Base-by-base conservation (phyloP, 176 grass and related monocot species). In the Tillandsia fasciculata region DNA sequence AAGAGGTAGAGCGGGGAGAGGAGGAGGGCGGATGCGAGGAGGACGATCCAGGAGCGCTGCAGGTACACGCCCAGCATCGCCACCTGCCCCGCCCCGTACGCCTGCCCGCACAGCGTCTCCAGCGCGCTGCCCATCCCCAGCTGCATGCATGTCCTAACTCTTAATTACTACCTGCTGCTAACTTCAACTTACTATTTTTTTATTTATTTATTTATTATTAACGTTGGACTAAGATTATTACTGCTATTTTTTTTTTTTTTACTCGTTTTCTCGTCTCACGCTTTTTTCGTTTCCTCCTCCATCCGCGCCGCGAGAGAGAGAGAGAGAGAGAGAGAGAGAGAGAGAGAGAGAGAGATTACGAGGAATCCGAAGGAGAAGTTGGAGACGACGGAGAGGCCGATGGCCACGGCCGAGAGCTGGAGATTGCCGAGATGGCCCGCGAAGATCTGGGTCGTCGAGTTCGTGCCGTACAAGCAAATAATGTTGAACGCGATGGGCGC, bases 281-380 rank as follows among this genome's bases (percentile, higher is more conserved):
- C 24, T 24, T 24, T 24, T 24, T 24, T 24, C 24, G 24, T 24
- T 24, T 24, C 24, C 24, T 56, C 53, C 53, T 56, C 12, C 10
- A 66, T 13, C 12, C 11, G 33, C 2, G 0, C 24, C 24, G 24
- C n/a, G n/a, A n/a, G n/a, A n/a, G n/a, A n/a, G n/a, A n/a, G n/a
- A n/a, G n/a, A 24, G 23, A 24, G 23, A 24, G 24, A 24, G 24
- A 24, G 24, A 24, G 24, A 24, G 24, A 1, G 24, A 1, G 24
- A 24, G 24, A 24, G 24, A 24, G 24, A 24, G 53, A 57, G 10
- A 17, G 13, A 10, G 11, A 33, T 77, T 14, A 92, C 81, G 48
- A 96, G 85, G 79, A 96, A 88, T n/a, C 91, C 91, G 57, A 96
- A 96, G 64, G 87, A 96, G 84, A 96, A 90, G 78, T 87, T 85